Conservation (phyloP, 352 stramenopile species). For the Albugo laibachii region DNA sequence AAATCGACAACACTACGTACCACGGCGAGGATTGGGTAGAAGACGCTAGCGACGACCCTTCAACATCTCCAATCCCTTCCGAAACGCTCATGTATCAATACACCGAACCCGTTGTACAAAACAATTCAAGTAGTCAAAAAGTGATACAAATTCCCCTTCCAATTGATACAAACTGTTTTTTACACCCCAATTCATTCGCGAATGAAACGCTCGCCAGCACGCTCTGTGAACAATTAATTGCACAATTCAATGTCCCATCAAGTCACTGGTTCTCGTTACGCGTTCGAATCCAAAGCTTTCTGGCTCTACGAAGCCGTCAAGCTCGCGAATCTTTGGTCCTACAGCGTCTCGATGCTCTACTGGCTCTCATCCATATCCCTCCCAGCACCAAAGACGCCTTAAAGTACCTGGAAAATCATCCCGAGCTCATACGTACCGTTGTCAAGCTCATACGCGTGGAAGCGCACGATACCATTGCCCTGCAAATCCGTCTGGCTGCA, state of each 20-base stretch:
- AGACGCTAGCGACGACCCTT: neutral
- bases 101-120: neutral
- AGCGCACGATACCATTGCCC: slow-evolving; percentile 27
- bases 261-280: slow-evolving; percentile 57
- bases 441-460: slow-evolving; percentile 65
- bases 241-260: slow-evolving; percentile 22
- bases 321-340: slow-evolving; percentile 31
- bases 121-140: slow-evolving; percentile 9
- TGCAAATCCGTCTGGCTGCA: slow-evolving; percentile 31
- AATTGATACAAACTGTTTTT: neutral
- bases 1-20: too few relatives aligned
- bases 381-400: slow-evolving; percentile 54
- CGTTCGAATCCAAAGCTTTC: slow-evolving; percentile 32
- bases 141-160: neutral
- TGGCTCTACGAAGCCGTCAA: slow-evolving; percentile 9
- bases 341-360: slow-evolving; percentile 41
- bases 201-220: too few relatives aligned
- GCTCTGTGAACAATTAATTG: slow-evolving; percentile 29
- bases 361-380: slow-evolving; percentile 60
- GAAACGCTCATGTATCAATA: slow-evolving; percentile 10
- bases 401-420: slow-evolving; percentile 57
- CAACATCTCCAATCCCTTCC: neutral
- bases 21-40: neutral
- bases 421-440: slow-evolving; percentile 43
- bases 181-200: slow-evolving; percentile 13